Evolutionary conservation across 345 rosid genomes (phyloP).

Genomic region (Trapa bicornis): DNA sequence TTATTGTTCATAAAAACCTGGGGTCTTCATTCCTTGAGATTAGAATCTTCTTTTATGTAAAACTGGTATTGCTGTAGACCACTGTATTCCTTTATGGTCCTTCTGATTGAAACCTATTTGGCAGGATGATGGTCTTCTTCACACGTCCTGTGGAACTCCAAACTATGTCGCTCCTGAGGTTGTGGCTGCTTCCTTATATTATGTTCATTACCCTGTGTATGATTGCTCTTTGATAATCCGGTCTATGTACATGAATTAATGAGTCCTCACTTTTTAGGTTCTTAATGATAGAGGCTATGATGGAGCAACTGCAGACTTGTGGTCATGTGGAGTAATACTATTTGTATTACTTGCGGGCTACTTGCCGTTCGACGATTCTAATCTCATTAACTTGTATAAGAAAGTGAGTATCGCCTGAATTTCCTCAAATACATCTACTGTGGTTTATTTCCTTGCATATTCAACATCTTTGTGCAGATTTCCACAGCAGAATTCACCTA

Average conservation of each 20-base stretch:
- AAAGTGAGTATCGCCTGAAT: conserved; percentile 53
- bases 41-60: too few relatives aligned
- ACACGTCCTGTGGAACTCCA: conserved; percentile 95
- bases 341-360: conserved; percentile 95
- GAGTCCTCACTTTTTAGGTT: conserved; percentile 42
- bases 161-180: conserved; percentile 99
- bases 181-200: not conserved
- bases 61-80: not conserved
- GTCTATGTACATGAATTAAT: not conserved
- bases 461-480: conserved; percentile 33
- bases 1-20: not conserved
- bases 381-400: conserved; percentile 77
- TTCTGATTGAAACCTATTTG: not conserved
- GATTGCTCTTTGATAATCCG: not conserved
- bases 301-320: conserved; percentile 93
- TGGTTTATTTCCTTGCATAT: conserved; percentile 12
- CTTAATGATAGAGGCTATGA: conserved; percentile 92
- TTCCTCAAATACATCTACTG: conserved; percentile 7
- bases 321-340: conserved; percentile 99
- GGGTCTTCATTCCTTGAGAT: not conserved
- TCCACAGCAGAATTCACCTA: conserved; percentile 81
- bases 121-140: conserved; percentile 93
- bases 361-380: conserved; percentile 97
- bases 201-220: conserved; percentile 1
- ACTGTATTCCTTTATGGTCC: not conserved